Conservation (phyloP, 306 rosid species). For the Cicer pinnatifidum region DNA sequence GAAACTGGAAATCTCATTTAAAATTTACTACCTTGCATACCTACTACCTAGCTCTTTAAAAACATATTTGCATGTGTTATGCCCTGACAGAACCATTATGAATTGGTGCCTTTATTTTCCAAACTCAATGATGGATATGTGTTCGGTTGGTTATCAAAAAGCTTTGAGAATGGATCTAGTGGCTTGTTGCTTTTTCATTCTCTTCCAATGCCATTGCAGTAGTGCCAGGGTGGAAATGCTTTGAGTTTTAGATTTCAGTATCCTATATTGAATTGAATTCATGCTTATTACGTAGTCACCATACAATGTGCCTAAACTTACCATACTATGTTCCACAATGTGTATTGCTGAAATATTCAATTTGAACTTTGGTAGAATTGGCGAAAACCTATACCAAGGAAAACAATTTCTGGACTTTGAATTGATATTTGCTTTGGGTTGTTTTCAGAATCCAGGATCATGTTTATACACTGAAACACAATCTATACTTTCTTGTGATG, state of each 20-base stretch:
- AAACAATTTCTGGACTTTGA: constrained; percentile 21
- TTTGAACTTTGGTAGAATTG: constrained; percentile 27
- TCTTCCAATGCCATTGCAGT: constrained; percentile 4
- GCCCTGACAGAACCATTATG: constrained; percentile 5
- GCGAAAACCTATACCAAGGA: constrained; percentile 17
- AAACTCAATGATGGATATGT: constrained; percentile 26
- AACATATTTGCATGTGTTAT: constrained; percentile 8
- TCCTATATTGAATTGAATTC: constrained; percentile 15
- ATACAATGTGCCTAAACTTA: neutral
- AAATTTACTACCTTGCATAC: neutral
- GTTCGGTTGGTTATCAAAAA: constrained; percentile 31
- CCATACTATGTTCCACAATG: neutral
- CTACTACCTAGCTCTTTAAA: neutral
- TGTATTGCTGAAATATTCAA: constrained; percentile 12
- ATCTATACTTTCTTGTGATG: constrained; percentile 82
- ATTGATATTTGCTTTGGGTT: constrained; percentile 20
- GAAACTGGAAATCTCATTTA: constrained; percentile 25
- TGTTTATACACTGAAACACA: constrained; percentile 72
- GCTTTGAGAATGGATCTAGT: constrained; percentile 25
- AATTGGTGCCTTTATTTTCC: constrained; percentile 29
- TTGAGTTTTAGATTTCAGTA: constrained; percentile 19
- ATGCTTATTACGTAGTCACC: constrained; percentile 20
- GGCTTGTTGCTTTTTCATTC: constrained; percentile 10
- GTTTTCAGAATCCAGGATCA: constrained; percentile 83
- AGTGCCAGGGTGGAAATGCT: constrained; percentile 18